phyloP scores from a whole-genome alignment of 2,329 filamentous ascomycete species.

The Whalleya microplaca region DNA sequence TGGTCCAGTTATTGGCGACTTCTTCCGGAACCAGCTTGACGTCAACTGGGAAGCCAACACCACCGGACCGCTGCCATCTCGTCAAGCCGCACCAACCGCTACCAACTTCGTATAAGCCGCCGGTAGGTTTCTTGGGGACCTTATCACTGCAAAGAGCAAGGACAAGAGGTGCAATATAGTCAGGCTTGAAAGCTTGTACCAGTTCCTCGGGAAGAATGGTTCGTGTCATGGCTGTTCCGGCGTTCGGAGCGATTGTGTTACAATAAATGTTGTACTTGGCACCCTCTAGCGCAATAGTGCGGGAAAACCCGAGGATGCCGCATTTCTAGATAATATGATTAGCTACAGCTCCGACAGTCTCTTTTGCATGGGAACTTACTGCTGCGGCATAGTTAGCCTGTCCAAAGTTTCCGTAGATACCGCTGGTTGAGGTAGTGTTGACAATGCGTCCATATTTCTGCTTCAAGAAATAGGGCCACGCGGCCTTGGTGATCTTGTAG shows the following conservation, averaged over 20 bases:
- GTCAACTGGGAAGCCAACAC: slow-evolving; percentile 89
- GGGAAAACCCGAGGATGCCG: slow-evolving; percentile 94
- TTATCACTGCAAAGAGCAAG: slow-evolving; percentile 84
- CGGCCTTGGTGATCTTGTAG: slow-evolving; percentile 95
- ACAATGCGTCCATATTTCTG: slow-evolving; percentile 97
- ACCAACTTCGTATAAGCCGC: slow-evolving; percentile 90
- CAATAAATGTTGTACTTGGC: slow-evolving; percentile 97
- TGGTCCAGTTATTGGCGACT: slow-evolving; percentile 74
- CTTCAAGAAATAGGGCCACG: slow-evolving; percentile 96
- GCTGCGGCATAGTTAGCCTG: slow-evolving; percentile 97
- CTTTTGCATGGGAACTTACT: slow-evolving; percentile 52
- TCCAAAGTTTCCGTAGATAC: slow-evolving; percentile 99
- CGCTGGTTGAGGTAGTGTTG: slow-evolving; percentile 95
- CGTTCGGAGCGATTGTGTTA: slow-evolving; percentile 98
- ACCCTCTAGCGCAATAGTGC: slow-evolving; percentile 89
- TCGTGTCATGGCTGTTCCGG: slow-evolving; percentile 91
- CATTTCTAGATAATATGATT: slow-evolving; percentile 63
- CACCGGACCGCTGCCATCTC: slow-evolving; percentile 90
- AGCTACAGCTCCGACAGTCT: slow-evolving; percentile 21
- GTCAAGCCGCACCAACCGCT: slow-evolving; percentile 92
- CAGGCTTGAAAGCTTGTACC: slow-evolving; percentile 98
- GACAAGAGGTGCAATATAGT: slow-evolving; percentile 94
- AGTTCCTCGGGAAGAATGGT: slow-evolving; percentile 96
- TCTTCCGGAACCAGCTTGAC: slow-evolving; percentile 82
- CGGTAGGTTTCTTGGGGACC: slow-evolving; percentile 80